phyloP scores from a whole-genome alignment of 179 eudicot species.

The Corrigiola litoralis region DNA sequence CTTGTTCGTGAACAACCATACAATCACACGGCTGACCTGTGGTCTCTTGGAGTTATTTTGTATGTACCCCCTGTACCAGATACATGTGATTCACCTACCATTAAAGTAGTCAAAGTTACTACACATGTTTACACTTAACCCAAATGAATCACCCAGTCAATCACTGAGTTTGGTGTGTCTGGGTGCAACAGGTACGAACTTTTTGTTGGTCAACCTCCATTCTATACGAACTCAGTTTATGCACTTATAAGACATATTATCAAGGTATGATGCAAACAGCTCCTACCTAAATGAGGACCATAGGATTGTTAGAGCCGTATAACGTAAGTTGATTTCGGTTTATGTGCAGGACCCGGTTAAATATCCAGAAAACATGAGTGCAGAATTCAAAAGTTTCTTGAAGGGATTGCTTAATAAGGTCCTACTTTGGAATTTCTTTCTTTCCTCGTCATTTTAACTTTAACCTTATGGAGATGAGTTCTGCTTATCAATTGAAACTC shows the following conservation, averaged over 20 bases:
- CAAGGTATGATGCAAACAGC: conserved; percentile 50
- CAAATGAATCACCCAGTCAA: not conserved
- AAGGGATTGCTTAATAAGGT: conserved; percentile 97
- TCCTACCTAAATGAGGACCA: not conserved
- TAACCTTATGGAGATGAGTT: not conserved
- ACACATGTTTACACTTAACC: not conserved
- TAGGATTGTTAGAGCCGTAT: not conserved
- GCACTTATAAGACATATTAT: conserved; percentile 91
- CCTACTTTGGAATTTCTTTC: not conserved
- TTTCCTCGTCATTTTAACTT: not conserved
- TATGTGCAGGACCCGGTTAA: conserved; percentile 86
- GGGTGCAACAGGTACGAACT: conserved; percentile 76
- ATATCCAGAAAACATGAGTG: conserved; percentile 94
- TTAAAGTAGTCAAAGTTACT: not conserved
- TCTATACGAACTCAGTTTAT: conserved; percentile 94
- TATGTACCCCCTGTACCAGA: conserved; percentile 39
- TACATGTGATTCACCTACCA: not conserved
- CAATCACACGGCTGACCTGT: conserved; percentile 97
- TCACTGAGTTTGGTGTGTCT: conserved; percentile 1
- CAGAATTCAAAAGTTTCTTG: conserved; percentile 77
- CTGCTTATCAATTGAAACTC: conserved; percentile 7
- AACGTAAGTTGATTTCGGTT: not conserved
- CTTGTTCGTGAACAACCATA: conserved; percentile 97
- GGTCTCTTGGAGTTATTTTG: conserved; percentile 99
- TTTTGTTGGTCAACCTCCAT: conserved; percentile 98